Conservation (phyloP, 1,284 basidiomycete species). For the Ganoderma leucocontextum region DNA sequence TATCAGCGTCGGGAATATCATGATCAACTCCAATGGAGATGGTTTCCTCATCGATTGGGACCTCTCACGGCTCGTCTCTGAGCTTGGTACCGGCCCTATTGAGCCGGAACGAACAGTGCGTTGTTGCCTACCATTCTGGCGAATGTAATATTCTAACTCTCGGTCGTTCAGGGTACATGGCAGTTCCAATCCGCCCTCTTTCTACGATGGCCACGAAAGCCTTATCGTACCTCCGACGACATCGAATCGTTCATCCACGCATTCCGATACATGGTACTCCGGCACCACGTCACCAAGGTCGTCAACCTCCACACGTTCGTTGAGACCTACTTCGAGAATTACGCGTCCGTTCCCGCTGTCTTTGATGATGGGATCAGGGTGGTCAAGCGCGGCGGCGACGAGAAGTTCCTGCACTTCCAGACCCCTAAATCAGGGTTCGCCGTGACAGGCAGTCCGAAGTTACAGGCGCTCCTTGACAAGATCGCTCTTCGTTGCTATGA, state of each 20-base stretch:
- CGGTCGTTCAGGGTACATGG: conserved; percentile 25
- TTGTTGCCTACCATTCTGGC: background rate
- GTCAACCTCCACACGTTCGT: background rate
- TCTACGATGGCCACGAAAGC: conserved; percentile 14
- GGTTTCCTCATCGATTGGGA: conserved; percentile 24
- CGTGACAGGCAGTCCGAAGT: background rate
- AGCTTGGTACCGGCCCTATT: background rate
- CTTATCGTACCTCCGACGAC: conserved; percentile 23
- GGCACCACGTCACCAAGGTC: background rate
- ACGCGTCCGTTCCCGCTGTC: background rate
- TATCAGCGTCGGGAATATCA: conserved; percentile 22
- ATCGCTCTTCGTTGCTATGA: background rate
- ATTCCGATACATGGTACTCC: conserved; percentile 5
- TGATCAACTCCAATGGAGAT: conserved; percentile 1
- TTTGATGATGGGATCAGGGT: background rate
- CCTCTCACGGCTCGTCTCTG: conserved; percentile 2
- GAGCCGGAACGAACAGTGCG: conserved; percentile 10
- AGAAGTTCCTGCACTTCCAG: background rate
- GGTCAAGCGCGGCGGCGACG: background rate
- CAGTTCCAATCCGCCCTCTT: conserved; percentile 21
- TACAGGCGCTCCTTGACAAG: background rate
- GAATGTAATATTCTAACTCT: background rate
- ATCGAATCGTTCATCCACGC: conserved; percentile 25
- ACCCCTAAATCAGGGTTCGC: background rate
- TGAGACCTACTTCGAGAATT: background rate